phyloP scores from a whole-genome alignment of 768 basidiomycete species.

The Holtermanniella nyarrowii region DNA sequence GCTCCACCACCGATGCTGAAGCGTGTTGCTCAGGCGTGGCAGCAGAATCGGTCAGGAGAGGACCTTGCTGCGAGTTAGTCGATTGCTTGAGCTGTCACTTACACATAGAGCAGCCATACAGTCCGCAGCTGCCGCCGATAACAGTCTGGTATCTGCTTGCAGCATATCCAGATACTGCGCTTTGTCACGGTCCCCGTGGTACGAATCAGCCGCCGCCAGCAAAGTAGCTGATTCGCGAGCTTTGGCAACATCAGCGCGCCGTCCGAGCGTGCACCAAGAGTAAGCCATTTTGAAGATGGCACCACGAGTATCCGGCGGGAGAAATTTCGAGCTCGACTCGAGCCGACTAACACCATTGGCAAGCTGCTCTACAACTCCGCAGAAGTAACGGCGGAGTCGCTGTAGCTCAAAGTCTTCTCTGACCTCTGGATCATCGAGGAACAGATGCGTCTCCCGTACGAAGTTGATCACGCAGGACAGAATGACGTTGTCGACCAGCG shows the following conservation, averaged over 20 bases:
- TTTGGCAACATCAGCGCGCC: slow-evolving; percentile 60
- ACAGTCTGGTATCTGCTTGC: slow-evolving; percentile 53
- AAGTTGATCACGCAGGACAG: slow-evolving; percentile 74
- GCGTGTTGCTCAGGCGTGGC: slow-evolving; percentile 21
- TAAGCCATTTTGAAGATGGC: slow-evolving; percentile 75
- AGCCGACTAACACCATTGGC: slow-evolving; percentile 59
- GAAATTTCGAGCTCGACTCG: slow-evolving; percentile 65
- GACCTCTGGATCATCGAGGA: slow-evolving; percentile 61
- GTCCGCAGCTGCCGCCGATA: slow-evolving; percentile 75
- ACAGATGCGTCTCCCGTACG: slow-evolving; percentile 67
- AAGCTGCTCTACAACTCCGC: slow-evolving; percentile 73
- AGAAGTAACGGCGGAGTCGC: slow-evolving; percentile 77
- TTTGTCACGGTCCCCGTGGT: slow-evolving; percentile 51
- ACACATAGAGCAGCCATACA: slow-evolving; percentile 82
- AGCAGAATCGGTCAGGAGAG: slow-evolving; percentile 49
- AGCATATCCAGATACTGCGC: slow-evolving; percentile 41
- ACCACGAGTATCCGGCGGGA: slow-evolving; percentile 63
- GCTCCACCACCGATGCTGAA: slow-evolving; percentile 28
- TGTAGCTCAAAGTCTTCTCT: slow-evolving; percentile 69
- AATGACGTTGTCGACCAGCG: slow-evolving; percentile 59
- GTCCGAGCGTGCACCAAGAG: slow-evolving; percentile 84
- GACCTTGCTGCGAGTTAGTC: slow-evolving; percentile 53
- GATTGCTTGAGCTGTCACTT: slow-evolving; percentile 41
- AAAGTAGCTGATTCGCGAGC: slow-evolving; percentile 64
- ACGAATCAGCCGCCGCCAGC: slow-evolving; percentile 51